Percentiles rank a stretch among this genome's conserved stretches.
These are phyloP conservation scores for Candolleomyces efflorescens DNA, from an alignment of 768 basidiomycete genomes.

Conservation along the genomic window DNA sequence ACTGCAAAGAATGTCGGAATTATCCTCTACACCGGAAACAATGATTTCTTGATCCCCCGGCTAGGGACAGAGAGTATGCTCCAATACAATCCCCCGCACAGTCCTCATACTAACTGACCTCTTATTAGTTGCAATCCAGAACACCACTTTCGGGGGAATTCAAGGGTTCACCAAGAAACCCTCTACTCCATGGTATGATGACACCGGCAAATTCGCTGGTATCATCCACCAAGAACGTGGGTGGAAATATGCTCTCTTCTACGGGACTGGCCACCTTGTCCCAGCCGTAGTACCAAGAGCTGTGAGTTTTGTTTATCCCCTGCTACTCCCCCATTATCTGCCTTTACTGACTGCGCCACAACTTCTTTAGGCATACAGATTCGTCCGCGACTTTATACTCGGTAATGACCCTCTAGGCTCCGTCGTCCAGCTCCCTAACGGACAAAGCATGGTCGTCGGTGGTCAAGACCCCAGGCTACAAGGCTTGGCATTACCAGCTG, in stretches of 20 bases:
- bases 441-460: conserved; percentile 31
- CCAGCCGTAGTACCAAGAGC: conserved; percentile 29
- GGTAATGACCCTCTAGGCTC: conserved; percentile 58
- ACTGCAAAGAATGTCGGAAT: conserved; percentile 46
- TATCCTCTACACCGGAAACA: conserved; percentile 66
- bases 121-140: conserved; percentile 58
- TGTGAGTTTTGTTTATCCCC: conserved; percentile 22
- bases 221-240: conserved; percentile 73
- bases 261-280: conserved; percentile 40
- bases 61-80: conserved; percentile 56
- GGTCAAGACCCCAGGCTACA: conserved; percentile 48
- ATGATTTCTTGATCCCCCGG: conserved; percentile 63
- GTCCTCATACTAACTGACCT: conserved; percentile 1
- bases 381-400: conserved; percentile 64
- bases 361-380: conserved; percentile 47
- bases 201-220: conserved; percentile 55
- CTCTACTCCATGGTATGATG: conserved; percentile 63
- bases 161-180: conserved; percentile 70
- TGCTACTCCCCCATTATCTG: neutral
- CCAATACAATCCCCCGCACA: neutral
- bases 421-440: conserved; percentile 31
- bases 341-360: neutral
- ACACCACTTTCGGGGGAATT: conserved; percentile 75
- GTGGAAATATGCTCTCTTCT: conserved; percentile 50
- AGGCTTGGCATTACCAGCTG: conserved; percentile 47